A percentile compares a stretch with the other conserved stretches of the same genome.
phyloP scores from a whole-genome alignment of 2,329 filamentous ascomycete species.

The Pseudogymnoascus sp. region DNA sequence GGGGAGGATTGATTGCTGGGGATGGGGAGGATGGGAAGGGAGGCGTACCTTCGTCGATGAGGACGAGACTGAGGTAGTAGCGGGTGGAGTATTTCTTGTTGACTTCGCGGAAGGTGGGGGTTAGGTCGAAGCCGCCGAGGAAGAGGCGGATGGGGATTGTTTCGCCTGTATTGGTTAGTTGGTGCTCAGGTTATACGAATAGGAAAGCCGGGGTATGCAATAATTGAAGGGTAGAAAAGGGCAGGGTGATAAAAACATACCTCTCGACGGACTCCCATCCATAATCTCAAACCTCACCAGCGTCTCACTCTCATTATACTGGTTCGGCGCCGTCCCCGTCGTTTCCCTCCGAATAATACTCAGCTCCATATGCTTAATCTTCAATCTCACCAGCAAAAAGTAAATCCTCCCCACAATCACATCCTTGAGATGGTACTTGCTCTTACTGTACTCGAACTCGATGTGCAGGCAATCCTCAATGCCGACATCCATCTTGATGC shows the following conservation, averaged over 20 bases:
- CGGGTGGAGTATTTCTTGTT: slow-evolving; percentile 99
- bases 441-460: slow-evolving; percentile 99
- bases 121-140: slow-evolving; percentile 94
- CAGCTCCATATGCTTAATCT: slow-evolving; percentile 99
- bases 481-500: slow-evolving; percentile 99
- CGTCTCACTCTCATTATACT: slow-evolving; percentile 99
- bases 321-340: slow-evolving; percentile 91
- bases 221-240: not conserved
- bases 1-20: no score
- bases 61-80: slow-evolving; percentile 92
- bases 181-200: not conserved
- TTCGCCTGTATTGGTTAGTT: slow-evolving; percentile 45
- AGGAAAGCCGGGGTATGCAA: not conserved
- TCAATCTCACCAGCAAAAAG: slow-evolving; percentile 90
- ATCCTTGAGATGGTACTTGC: slow-evolving; percentile 97
- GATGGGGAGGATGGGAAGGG: not conserved
- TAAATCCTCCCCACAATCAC: slow-evolving; percentile 98
- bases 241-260: slow-evolving; percentile 40
- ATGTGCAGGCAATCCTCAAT: slow-evolving; percentile 99
- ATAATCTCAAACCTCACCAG: slow-evolving; percentile 99
- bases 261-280: slow-evolving; percentile 96
- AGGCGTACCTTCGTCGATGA: slow-evolving; percentile 78
- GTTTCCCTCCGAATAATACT: slow-evolving; percentile 97
- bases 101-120: slow-evolving; percentile 96
- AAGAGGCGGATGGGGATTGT: slow-evolving; percentile 97